Evolutionary conservation across 2,329 filamentous ascomycete species (phyloP), one percentile per base, ranked within the genome.

Genomic region (Pleomassaria siparia): DNA sequence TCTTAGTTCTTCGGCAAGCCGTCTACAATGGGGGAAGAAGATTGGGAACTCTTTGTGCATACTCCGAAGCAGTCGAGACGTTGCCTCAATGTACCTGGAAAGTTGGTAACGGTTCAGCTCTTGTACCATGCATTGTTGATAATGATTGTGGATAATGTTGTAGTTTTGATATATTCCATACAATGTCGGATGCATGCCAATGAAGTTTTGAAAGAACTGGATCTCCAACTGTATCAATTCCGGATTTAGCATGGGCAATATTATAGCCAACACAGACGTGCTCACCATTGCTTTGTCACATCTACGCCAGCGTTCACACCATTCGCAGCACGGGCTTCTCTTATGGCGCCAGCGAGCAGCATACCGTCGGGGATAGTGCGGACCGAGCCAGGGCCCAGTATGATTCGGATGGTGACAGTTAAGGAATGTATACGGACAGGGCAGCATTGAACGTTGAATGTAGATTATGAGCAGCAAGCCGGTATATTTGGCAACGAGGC

Each of bases 251-350:
- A 18, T 12, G 10, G 30, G n/a, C n/a, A n/a, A 35, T 15, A 36
- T 15, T 4, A 7, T 2, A 25, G 12, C n/a, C n/a, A 29, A 15
- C 9, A n/a, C 35, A 36, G 21, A 30, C 21, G n/a, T 15, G 10
- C 21, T n/a, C 13, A 28, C 11, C 15, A 22, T 24, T 11, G 22
- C 41, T n/a, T 6, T 41, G 26, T 49, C 37, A 10, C n/a, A 32
- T 15, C n/a, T 32, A 5, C 24, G 21, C 40, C 39, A 50, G 8
- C 29, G 15, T n/a, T 46, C 15, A 40, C 51, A 54, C 39, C 40
- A 49, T 29, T 51, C 51, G 43, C 51, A 54, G 26, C 51, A 54
- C 9, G 51, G 43, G 13, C 22, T 18, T 18, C 35, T 40, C 7
- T 36, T 12, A 40, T 51, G 43, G 10, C 5, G 25, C 42, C 51